phyloP scores from a whole-genome alignment of 345 rosid genomes.

The Gossypium mustelinum region DNA sequence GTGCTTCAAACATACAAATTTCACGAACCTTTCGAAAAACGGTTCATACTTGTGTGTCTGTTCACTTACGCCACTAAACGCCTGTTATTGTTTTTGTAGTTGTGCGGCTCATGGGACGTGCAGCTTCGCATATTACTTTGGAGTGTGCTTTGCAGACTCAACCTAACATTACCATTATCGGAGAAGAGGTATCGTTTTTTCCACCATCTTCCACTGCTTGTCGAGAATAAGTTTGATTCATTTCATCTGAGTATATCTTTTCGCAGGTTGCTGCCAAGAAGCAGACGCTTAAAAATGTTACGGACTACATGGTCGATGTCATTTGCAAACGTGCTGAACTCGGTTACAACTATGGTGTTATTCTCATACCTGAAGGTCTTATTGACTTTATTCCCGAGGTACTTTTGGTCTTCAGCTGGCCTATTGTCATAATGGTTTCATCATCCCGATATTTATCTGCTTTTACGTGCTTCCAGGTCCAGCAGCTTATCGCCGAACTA shows the following conservation, averaged over 20 bases:
- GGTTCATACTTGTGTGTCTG: not conserved
- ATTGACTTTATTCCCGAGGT: conserved; percentile 99
- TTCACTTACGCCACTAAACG: not conserved
- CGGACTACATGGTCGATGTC: conserved; percentile 79
- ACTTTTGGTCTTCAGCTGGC: conserved; percentile 5
- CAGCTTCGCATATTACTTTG: conserved; percentile 94
- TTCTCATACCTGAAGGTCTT: conserved; percentile 95
- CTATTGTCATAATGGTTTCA: not conserved
- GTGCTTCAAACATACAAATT: conserved; percentile 20
- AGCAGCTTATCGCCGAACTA: conserved; percentile 79
- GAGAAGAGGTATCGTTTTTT: conserved; percentile 70
- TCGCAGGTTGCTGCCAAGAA: conserved; percentile 76
- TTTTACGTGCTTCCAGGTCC: conserved; percentile 51
- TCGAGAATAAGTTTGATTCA: not conserved
- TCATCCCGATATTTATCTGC: not conserved
- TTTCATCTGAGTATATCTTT: conserved; percentile 5
- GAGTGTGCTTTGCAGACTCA: conserved; percentile 98
- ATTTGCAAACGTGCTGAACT: conserved; percentile 63
- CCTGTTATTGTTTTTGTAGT: conserved; percentile 34
- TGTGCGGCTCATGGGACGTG: conserved; percentile 99
- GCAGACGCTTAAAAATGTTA: conserved; percentile 76
- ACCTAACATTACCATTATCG: conserved; percentile 87
- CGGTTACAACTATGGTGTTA: conserved; percentile 88
- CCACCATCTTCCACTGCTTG: not conserved
- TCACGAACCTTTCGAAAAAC: not conserved